Conservation (phyloP, 257 asterid species). For the Scutellaria barbata region DNA sequence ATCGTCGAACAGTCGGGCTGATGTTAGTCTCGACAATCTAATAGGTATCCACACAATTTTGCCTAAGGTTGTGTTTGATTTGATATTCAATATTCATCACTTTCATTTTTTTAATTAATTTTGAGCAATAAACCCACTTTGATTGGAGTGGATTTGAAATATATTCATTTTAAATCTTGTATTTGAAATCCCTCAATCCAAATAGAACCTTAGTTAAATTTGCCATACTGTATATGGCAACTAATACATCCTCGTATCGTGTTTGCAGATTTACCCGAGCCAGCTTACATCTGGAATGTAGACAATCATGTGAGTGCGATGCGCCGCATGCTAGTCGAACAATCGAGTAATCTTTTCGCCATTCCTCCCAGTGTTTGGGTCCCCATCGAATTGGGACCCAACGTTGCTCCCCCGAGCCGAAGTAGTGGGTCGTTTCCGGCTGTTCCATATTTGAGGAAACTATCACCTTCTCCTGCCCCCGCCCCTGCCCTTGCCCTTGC, state of each 20-base stretch:
- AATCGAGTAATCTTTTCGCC: conserved; percentile 64
- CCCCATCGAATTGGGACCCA: conserved; percentile 37
- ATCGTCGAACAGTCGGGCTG: conserved; percentile 32
- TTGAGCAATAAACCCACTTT: too few relatives aligned
- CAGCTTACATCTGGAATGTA: conserved; percentile 38
- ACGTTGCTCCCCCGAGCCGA: conserved; percentile 57
- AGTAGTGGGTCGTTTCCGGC: conserved; percentile 94
- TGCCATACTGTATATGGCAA: not conserved
- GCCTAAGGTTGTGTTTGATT: too few relatives aligned
- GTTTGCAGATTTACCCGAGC: conserved; percentile 48
- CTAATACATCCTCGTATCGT: conserved; percentile 17
- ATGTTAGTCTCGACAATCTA: conserved; percentile 37
- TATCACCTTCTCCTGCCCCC: conserved; percentile 49
- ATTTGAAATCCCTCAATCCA: too few relatives aligned
- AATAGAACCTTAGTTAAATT: not conserved
- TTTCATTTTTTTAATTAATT: too few relatives aligned
- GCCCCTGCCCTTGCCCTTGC: conserved; percentile 35
- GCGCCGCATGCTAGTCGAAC: conserved; percentile 65
- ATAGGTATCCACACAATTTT: conserved; percentile 38
- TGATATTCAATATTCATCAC: too few relatives aligned
- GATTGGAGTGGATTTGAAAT: too few relatives aligned
- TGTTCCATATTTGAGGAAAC: conserved; percentile 47
- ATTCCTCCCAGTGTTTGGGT: conserved; percentile 43
- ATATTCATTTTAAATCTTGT: too few relatives aligned
- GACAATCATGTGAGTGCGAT: conserved; percentile 33